Conservation (phyloP, 768 basidiomycete genomes). For the Boletus reticulatus region DNA sequence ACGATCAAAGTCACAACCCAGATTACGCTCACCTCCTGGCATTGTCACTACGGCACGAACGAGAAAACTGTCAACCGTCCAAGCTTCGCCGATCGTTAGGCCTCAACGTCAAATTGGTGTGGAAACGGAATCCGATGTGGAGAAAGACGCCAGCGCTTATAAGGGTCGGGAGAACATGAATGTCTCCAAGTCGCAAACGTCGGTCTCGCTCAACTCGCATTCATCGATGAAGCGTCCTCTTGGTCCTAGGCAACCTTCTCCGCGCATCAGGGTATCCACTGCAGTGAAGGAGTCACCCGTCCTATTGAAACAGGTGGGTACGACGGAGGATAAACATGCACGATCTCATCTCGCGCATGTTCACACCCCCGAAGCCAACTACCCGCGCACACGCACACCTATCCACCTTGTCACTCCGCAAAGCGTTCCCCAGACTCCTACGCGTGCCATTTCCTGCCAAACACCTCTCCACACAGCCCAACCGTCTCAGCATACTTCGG, state of each 20-base stretch:
- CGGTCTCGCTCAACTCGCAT: conserved; percentile 16
- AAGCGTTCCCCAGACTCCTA: conserved; percentile 6
- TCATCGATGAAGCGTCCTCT: conserved; percentile 25
- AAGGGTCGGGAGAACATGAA: neutral
- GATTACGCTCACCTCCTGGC: conserved; percentile 17
- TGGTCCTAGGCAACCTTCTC: conserved; percentile 21
- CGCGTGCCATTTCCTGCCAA: conserved; percentile 22
- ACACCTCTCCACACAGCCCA: conserved; percentile 16
- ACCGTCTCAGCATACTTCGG: conserved; percentile 5
- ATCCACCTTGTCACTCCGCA: neutral
- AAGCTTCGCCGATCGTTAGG: conserved; percentile 27
- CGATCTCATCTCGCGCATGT: neutral
- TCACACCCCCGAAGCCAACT: conserved; percentile 1
- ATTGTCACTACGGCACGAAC: conserved; percentile 5
- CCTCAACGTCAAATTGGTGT: conserved; percentile 7
- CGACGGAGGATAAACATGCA: conserved; percentile 4
- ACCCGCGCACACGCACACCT: conserved; percentile 12
- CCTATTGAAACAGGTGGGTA: neutral
- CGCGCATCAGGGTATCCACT: conserved; percentile 1
- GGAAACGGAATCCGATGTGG: neutral
- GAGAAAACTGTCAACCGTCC: conserved; percentile 30
- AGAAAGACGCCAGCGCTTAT: neutral
- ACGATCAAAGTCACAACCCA: conserved; percentile 38
- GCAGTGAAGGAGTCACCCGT: neutral
- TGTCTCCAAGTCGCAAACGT: conserved; percentile 9